Base-by-base conservation (phyloP, 208 protist species). In the Blastocrithidia nonstop region DNA sequence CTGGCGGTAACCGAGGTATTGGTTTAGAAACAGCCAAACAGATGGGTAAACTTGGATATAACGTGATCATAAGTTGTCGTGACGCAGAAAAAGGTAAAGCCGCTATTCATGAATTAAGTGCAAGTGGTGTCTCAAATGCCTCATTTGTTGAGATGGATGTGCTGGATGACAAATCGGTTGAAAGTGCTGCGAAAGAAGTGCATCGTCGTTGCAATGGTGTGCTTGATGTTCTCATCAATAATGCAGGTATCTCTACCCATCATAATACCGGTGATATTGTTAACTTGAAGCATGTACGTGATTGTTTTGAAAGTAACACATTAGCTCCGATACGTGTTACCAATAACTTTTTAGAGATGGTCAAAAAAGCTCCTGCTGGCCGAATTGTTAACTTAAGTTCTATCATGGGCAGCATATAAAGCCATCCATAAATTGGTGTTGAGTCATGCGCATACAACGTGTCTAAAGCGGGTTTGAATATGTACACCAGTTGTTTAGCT, bases 1-100 rank as follows among this genome's bases (percentile, higher is more conserved):
- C 76, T 13, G 86, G 82, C 20, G 74, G 45, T n/a, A 88, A 85
- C 59, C 70, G 71, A 33, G 86, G 82, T 5, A 81, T 94, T 43
- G 82, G 82, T 23, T 45, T 80, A 13, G 70, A 84, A 43, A 82
- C 67, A 6, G 75, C 73, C 1, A 57, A 47, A 16, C 62, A 68
- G 46, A 54, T 79, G 43, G 66, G 42, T 25, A 75, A 66, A 54
- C 46, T 76, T 47, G 76, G 42, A 42, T 72, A 71, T 43, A 28
- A 62, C 29, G 74, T 89, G 3, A 56, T 90, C n/a, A 45, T 94
- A 24, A 77, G 71, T 29, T 63, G 54, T 11, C 68, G 78, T 26
- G 61, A 60, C 35, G 43, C 47, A 7, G 43, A 31, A 6, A 20
- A 60, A 8, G 71, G 61, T 15, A 66, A 86, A 55, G 46, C 43